Percentiles rank a stretch among this genome's conserved stretches.
Evolutionary conservation across 345 rosid species (phyloP).

Genomic region (Balakata baccata): DNA sequence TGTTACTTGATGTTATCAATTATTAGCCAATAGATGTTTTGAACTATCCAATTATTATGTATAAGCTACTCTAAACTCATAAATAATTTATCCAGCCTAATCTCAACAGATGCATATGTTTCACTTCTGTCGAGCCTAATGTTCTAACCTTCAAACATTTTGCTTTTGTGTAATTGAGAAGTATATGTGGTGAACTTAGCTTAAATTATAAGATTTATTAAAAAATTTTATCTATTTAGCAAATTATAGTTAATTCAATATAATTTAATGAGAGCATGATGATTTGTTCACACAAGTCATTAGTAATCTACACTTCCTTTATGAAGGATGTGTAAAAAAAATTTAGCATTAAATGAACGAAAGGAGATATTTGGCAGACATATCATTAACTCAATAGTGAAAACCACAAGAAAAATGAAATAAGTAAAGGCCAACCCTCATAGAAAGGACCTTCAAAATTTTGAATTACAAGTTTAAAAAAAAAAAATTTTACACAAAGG

Average conservation of each 20-base stretch:
- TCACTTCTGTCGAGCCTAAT: background rate
- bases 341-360: background rate
- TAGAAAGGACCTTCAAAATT: background rate
- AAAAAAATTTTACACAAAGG: background rate
- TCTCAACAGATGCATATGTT: background rate
- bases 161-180: slow-evolving; percentile 84
- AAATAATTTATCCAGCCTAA: background rate
- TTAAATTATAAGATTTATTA: too few species aligned
- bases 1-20: too few species aligned
- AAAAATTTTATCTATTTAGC: too few species aligned
- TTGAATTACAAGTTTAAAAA: background rate
- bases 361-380: background rate
- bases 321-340: too few species aligned
- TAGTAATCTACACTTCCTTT: too few species aligned
- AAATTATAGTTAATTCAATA: too few species aligned
- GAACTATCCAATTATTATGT: too few species aligned
- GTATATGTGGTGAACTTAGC: slow-evolving; percentile 97
- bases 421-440: background rate
- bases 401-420: background rate
- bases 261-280: too few species aligned
- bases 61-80: too few species aligned
- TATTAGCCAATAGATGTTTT: too few species aligned
- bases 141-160: slow-evolving; percentile 39
- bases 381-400: background rate
- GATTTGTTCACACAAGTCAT: too few species aligned